Base-by-base conservation (phyloP, 345 rosid species). In the Eucalyptus melliodora region DNA sequence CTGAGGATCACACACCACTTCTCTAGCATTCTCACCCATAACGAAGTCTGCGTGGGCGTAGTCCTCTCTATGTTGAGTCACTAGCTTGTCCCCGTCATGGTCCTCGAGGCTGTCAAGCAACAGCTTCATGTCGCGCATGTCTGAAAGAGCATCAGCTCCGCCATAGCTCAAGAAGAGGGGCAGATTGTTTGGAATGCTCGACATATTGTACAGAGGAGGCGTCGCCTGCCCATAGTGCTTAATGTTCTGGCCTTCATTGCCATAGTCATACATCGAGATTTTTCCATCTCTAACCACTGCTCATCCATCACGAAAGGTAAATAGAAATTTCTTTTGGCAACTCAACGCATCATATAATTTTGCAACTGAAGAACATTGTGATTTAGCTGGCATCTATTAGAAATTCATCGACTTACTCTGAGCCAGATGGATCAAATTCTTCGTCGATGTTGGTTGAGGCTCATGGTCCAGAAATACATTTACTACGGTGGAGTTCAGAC, bases 381-480 rank as follows among this genome's bases (percentile, higher is more conserved):
- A 49, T 31, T n/a, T 21, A 31, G 30, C 16, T 15, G 15, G 31
- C 87, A 50, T 27, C 87, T 27, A 14, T 31, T 27, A n/a, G 60
- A 37, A 86, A 44, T 86, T 37, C 34, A 9, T 40, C 23, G 17
- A 86, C 94, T 88, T 90, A 94, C 96, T 94, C 89, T 95, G 97
- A 88, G 96, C 87, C 5, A 95, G 27, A 90, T 95, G 97, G 91
- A 95, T 88, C 94, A 95, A 91, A 92, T 94, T 95, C 93, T 94
- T 95, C 15, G 92, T 93, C 30, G 93, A 85, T 19, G 95, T 91
- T 50, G 96, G 81, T 88, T 93, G 97, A 59, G 95, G 96, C 53
- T 92, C 95, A 72, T 95, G 92, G 27, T 93, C 91, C 7, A 95
- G 92, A 86, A 94, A 93, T 19, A 88, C 60, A 17, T 91, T 87